These are phyloP conservation scores for Brachypodium distachyon DNA, from an alignment of 202 grass and related monocot genomes.

Conservation along the genomic window DNA sequence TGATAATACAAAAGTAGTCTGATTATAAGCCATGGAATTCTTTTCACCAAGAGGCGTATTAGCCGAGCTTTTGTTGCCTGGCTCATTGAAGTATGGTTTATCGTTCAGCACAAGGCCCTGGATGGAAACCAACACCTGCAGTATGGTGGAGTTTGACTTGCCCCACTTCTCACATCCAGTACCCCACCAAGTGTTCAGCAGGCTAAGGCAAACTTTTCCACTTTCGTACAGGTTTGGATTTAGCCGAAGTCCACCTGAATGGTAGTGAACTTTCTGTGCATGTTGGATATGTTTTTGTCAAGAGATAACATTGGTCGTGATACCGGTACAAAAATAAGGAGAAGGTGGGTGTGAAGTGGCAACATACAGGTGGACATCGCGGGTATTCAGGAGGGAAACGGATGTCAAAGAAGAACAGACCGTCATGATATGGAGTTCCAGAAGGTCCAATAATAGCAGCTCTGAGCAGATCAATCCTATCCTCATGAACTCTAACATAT, in stretches of 20 bases:
- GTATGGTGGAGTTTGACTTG: slow-evolving; percentile 69
- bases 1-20: slow-evolving; percentile 53
- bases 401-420: slow-evolving; percentile 87
- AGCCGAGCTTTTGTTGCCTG: slow-evolving; percentile 29
- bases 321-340: neutral
- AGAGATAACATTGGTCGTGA: neutral
- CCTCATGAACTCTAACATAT: slow-evolving; percentile 76
- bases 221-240: slow-evolving; percentile 92
- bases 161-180: slow-evolving; percentile 74
- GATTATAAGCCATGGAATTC: slow-evolving; percentile 69
- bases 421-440: slow-evolving; percentile 92
- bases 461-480: slow-evolving; percentile 79
- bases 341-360: neutral
- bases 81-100: slow-evolving; percentile 91
- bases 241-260: slow-evolving; percentile 78
- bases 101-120: slow-evolving; percentile 90
- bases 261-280: slow-evolving; percentile 74
- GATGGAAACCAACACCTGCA: slow-evolving; percentile 83
- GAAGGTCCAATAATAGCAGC: slow-evolving; percentile 68
- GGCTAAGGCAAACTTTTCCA: slow-evolving; percentile 88
- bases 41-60: slow-evolving; percentile 57
- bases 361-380: slow-evolving; percentile 56
- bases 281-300: neutral
- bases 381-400: slow-evolving; percentile 80
- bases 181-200: slow-evolving; percentile 87